Base-by-base conservation (phyloP, 805 yeast genomes). In the Cyberlindnera amylophila region DNA sequence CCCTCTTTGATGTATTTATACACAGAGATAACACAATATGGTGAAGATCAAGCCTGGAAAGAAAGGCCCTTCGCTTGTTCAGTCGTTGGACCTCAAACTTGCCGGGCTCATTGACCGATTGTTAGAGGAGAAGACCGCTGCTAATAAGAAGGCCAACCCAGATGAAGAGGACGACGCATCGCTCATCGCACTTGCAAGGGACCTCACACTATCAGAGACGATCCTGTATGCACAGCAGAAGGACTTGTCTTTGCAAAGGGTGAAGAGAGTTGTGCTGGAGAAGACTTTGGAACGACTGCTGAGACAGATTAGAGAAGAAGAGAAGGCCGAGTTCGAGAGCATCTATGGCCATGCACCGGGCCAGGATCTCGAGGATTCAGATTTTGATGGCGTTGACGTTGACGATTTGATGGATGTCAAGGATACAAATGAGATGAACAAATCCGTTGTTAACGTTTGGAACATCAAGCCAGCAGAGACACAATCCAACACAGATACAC, bases 361-460 rank as follows among this genome's bases (percentile, higher is more conserved):
- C 13, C 55, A 55, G 6, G 51, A 50, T 1, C 61, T 53, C 11
- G 59, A 57, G 5, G 62, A 62, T 26, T 63, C 70, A 35, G 79
- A 74, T 32, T 61, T 62, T 28, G 58, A 58, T 10, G 61, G 53
- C 15, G 50, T 51, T 2, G 51, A 66, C 19, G 69, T 62, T 8
- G 67, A 69, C 15, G 76, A 76, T 18, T 51, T 87, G 43, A 79
- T 86, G 86, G 78, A 75, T 3, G 87, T 75, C 5, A 68, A 66
- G 37, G 86, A 86, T 43, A 59, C 70, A 3, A 90, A 90, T 53
- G 66, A 74, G 4, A 73, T 88, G 65, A 91, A 91, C 61, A 86
- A 82, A 55, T 77, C 83, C 16, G 83, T 90, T 2, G 85, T 85
- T 0, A 71, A 78, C 15, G 61, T 79, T 36, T 90, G 97, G 96